phyloP scores from a whole-genome alignment of 2,329 filamentous ascomycete genomes.

The Chrysosporium queenslandicum region DNA sequence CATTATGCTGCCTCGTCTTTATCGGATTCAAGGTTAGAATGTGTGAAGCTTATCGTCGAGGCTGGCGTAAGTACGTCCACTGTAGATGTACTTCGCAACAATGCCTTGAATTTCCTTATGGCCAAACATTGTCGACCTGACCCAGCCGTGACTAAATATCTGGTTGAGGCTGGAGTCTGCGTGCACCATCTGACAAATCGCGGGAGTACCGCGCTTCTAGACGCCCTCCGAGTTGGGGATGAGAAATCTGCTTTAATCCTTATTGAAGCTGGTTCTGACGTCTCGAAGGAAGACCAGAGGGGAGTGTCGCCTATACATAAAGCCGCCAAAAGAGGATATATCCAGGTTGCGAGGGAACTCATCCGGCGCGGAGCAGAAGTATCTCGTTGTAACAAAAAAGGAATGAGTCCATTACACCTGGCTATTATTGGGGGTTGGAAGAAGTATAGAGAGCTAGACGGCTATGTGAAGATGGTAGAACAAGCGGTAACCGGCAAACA shows the following conservation, averaged over 20 bases:
- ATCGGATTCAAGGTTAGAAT: not conserved
- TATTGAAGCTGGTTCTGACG: not conserved
- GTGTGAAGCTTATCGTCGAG: slow-evolving; percentile 6
- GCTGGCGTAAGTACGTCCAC: not conserved
- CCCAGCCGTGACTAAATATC: not conserved
- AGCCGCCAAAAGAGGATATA: not conserved
- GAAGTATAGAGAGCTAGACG: not conserved
- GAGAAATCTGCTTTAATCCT: not conserved
- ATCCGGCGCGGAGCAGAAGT: not conserved
- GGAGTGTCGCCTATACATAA: not conserved
- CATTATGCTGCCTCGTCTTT: slow-evolving; percentile 3
- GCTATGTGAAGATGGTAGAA: not conserved
- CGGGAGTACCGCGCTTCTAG: not conserved
- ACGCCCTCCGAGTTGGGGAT: not conserved
- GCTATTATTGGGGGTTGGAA: not conserved
- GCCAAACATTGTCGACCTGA: not conserved
- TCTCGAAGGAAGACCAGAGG: not conserved
- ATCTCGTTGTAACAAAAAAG: not conserved
- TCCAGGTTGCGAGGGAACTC: not conserved
- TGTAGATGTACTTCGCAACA: not conserved
- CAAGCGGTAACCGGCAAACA: not conserved
- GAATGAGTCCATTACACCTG: slow-evolving; percentile 2
- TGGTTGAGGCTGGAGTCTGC: not conserved
- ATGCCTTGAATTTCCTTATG: not conserved
- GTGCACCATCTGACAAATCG: not conserved